Conservation (phyloP, 441 rosid genomes). For the Adansonia gregorii region DNA sequence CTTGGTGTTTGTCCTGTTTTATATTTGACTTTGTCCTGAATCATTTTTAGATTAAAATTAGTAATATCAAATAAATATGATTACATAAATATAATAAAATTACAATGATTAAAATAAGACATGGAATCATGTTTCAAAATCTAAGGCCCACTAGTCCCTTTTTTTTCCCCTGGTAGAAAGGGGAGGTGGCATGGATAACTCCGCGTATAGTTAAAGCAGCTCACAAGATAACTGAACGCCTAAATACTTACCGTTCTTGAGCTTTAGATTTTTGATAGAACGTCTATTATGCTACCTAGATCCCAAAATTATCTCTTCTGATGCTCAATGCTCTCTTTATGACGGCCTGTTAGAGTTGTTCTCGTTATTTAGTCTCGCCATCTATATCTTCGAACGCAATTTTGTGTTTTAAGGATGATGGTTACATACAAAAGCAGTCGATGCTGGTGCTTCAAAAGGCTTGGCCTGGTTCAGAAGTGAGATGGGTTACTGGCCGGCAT, state of each 20-base stretch:
- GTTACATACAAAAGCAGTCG: slow-evolving; percentile 91
- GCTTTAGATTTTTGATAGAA: background rate
- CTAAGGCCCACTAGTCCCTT: too few relatives aligned
- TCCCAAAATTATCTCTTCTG: slow-evolving; percentile 5
- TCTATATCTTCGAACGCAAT: slow-evolving; percentile 7
- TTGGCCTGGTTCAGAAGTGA: slow-evolving; percentile 98
- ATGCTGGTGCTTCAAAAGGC: slow-evolving; percentile 94
- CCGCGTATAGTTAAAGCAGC: too few relatives aligned
- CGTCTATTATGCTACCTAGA: background rate
- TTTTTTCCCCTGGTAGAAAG: too few relatives aligned
- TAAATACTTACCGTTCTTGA: background rate
- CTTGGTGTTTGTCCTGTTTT: too few relatives aligned
- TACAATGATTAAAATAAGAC: too few relatives aligned
- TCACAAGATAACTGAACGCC: too few relatives aligned
- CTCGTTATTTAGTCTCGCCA: background rate
- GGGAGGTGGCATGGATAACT: too few relatives aligned
- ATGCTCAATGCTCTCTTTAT: background rate
- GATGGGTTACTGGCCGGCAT: slow-evolving; percentile 98
- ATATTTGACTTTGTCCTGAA: too few relatives aligned
- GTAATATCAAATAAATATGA: too few relatives aligned
- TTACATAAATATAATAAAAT: too few relatives aligned
- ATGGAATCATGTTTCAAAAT: too few relatives aligned
- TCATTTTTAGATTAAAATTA: too few relatives aligned
- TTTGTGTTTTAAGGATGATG: slow-evolving; percentile 71
- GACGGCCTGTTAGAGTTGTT: background rate